Evolutionary conservation across 176 grass and related monocot species (phyloP), one percentile per base, ranked within the genome.

Genomic region (Alopecurus myosuroides): DNA sequence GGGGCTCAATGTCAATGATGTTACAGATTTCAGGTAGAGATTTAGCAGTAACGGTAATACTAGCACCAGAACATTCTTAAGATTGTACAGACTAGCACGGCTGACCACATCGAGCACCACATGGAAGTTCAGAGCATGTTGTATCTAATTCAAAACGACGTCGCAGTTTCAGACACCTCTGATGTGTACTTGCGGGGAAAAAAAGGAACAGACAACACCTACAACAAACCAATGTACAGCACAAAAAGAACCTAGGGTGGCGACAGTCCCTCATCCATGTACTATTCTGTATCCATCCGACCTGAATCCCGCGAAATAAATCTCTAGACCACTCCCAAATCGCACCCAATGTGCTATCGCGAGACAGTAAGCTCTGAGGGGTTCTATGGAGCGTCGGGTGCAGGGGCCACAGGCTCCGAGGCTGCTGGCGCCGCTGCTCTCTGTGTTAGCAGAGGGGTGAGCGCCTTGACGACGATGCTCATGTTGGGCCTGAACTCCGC

Each of bases 401-500:
- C 46, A 7, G 72, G 71, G 62, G 81, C 42, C 37, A 35, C 29
- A 1, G 61, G 69, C 73, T 82, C 79, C 35, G 82, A 44, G 35
- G 82, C 35, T 14, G 87, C 45, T 2, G 84, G 79, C 0, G 34
- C 76, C n/a, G 82, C 86, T 35, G 84, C 85, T 79, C 67, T 92
- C 46, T 94, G 86, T 58, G 81, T 74, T 23, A 97, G 91, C 46
- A 97, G 85, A 53, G 94, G 94, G 20, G 89, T 92, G 77, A 97
- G 92, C 17, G 94, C 94, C 85, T 97, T 97, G 49, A 97, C 94
- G 20, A 97, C 89, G 6, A 97, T 97, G 85, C 89, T 94, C 94
- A 97, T 97, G 33, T 88, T 97, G 70, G 94, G 94, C 83, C 94
- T 97, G 75, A 97, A 97, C 76, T 97, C 94, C 71, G 92, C 78